Base-by-base conservation (phyloP, 129 eudicot species). In the Tanacetum coccineum region DNA sequence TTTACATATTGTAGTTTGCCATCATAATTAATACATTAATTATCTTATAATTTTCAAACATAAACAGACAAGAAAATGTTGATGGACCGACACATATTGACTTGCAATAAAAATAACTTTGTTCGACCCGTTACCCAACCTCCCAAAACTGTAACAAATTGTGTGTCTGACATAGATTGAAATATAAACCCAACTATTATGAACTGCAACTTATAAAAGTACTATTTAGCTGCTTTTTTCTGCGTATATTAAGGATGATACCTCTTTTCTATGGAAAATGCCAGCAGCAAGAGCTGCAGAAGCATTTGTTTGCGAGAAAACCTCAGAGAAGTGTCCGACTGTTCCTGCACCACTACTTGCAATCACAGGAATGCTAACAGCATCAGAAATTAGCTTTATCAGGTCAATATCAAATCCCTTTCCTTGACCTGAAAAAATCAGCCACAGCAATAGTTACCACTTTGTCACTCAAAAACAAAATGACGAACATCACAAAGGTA, bases 281-380 rank as follows among this genome's bases (percentile, higher is more conserved):
- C 98, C 98, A 55, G 98, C 98, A 76, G 98, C 98, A 79, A 93
- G 95, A 71, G 96, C 98, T 18, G 98, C 98, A 22, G 98, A 93
- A 4, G 98, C 98, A 84, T 93, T 88, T 64, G 98, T 93, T 46
- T 93, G 40, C 0, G 70, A 47, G 81, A 93, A 93, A 82, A 93
- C 96, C 67, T 88, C 87, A 0, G 98, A 86, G 77, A 93, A 93
- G 69, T 93, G 96, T 58, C 77, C 87, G 46, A 39, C 84, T 15
- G 75, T 67, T 69, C 98, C 98, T 22, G 98, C 98, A 59, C 98
- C 98, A 78, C 98, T 93, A 73, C 98, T 93, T 64, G 98, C 98
- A 67, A 93, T 89, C 36, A 93, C 98, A 60, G 98, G 98, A 78
- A 93, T 84, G 73, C 83, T 84, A 44, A 93, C 98, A 39, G 98